Evolutionary conservation across 2,329 filamentous ascomycete species (phyloP).

Genomic region (Apiospora sp.): DNA sequence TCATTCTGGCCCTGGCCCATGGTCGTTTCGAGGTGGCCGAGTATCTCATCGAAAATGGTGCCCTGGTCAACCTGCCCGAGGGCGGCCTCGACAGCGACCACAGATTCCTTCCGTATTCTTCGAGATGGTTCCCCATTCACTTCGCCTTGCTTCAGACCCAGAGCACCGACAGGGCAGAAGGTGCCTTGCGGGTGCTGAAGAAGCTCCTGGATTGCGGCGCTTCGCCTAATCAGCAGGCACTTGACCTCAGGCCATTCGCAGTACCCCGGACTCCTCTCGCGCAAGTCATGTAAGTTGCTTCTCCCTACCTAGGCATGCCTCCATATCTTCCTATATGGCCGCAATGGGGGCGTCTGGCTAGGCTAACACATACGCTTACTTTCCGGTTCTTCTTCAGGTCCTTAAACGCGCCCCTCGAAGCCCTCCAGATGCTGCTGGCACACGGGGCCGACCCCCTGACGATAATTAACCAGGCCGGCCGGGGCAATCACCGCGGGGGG

Average conservation of each 20-base stretch:
- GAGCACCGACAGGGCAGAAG: neutral
- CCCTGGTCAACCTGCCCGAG: neutral
- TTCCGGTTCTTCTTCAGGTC: neutral
- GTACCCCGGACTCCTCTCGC: neutral
- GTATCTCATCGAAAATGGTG: neutral
- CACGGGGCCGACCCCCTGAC: neutral
- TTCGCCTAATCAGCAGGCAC: neutral
- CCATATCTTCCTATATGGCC: too few relatives aligned
- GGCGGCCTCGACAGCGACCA: neutral
- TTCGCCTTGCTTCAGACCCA: neutral
- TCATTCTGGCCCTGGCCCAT: neutral
- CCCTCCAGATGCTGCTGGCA: neutral
- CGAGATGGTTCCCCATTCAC: neutral
- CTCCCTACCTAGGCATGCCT: too few relatives aligned
- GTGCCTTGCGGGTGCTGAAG: neutral
- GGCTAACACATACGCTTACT: neutral
- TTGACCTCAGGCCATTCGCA: neutral
- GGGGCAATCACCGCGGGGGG: neutral
- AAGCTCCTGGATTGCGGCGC: neutral
- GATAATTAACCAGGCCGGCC: neutral
- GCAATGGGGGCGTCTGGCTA: too few relatives aligned
- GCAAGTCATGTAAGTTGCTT: neutral
- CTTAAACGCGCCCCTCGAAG: neutral
- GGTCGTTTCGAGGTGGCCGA: neutral
- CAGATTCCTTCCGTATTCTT: neutral